Conservation (phyloP, 2,329 filamentous ascomycete species). For the Aspergillus sp. region DNA sequence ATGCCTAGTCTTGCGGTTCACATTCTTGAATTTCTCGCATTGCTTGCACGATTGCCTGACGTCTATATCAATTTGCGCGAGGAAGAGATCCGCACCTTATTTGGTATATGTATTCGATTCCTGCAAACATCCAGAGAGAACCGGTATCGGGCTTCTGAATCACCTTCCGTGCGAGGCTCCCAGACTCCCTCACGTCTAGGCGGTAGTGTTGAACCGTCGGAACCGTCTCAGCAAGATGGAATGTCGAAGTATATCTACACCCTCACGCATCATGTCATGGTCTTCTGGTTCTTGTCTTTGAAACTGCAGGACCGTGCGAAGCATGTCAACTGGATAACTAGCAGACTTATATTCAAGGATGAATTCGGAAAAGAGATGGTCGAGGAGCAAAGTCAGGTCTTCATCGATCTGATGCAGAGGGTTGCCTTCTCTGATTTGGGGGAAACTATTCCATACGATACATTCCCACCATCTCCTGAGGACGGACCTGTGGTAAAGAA, state of each 20-base stretch:
- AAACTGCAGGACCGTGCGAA: slow-evolving; percentile 77
- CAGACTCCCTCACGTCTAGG: slow-evolving; percentile 38
- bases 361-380: slow-evolving; percentile 67
- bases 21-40: slow-evolving; percentile 91
- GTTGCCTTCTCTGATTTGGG: slow-evolving; percentile 81
- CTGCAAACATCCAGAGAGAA: slow-evolving; percentile 77
- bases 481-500: slow-evolving; percentile 41
- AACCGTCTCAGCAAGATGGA: slow-evolving; percentile 58
- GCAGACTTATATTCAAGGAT: slow-evolving; percentile 74
- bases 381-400: slow-evolving; percentile 90
- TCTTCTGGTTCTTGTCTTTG: slow-evolving; percentile 92
- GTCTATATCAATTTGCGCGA: slow-evolving; percentile 85
- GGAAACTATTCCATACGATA: slow-evolving; percentile 50
- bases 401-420: slow-evolving; percentile 90
- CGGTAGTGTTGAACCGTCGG: slow-evolving; percentile 33
- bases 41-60: slow-evolving; percentile 76
- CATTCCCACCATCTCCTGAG: slow-evolving; percentile 35
- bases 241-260: slow-evolving; percentile 91
- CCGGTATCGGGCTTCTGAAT: slow-evolving; percentile 30
- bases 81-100: slow-evolving; percentile 89
- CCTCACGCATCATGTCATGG: slow-evolving; percentile 89
- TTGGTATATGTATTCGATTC: slow-evolving; percentile 92
- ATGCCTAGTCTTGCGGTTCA: slow-evolving; percentile 88
- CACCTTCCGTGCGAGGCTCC: slow-evolving; percentile 24
- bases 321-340: slow-evolving; percentile 86